phyloP scores from a whole-genome alignment of 1,139 yeast species.

The Yamadazyma aaseri region DNA sequence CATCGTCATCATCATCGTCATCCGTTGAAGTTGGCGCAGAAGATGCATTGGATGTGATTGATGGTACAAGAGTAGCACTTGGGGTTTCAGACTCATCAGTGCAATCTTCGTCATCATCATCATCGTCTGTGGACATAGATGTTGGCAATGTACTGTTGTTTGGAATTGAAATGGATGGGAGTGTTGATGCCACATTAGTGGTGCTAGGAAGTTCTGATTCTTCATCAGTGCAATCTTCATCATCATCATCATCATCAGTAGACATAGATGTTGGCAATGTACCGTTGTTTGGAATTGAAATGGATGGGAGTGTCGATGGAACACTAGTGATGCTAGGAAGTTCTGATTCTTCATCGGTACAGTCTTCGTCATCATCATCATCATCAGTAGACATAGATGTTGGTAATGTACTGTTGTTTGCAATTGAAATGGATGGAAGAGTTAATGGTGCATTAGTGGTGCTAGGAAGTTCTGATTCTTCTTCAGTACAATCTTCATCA shows the following conservation, averaged over 20 bases:
- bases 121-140: slow-evolving; percentile 1
- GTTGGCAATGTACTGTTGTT: slow-evolving; percentile 1
- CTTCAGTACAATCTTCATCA: slow-evolving; percentile 7
- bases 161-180: slow-evolving; percentile 1
- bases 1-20: slow-evolving; percentile 5
- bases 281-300: no score
- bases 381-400: slow-evolving; percentile 1
- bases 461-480: neutral
- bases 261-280: slow-evolving; percentile 2
- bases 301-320: no score
- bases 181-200: slow-evolving; percentile 1
- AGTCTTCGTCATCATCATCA: slow-evolving; percentile 14
- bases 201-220: neutral
- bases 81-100: slow-evolving; percentile 10
- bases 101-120: slow-evolving; percentile 14
- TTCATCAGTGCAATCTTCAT: slow-evolving; percentile 7
- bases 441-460: neutral
- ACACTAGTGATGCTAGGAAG: slow-evolving; percentile 3
- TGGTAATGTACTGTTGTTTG: neutral
- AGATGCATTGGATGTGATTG: neutral
- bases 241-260: slow-evolving; percentile 9
- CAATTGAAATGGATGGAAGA: no score
- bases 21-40: slow-evolving; percentile 1
- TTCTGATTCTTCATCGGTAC: slow-evolving; percentile 11
- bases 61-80: slow-evolving; percentile 2